Conservation (phyloP, 140 eudicot species). For the Artemisia princeps region DNA sequence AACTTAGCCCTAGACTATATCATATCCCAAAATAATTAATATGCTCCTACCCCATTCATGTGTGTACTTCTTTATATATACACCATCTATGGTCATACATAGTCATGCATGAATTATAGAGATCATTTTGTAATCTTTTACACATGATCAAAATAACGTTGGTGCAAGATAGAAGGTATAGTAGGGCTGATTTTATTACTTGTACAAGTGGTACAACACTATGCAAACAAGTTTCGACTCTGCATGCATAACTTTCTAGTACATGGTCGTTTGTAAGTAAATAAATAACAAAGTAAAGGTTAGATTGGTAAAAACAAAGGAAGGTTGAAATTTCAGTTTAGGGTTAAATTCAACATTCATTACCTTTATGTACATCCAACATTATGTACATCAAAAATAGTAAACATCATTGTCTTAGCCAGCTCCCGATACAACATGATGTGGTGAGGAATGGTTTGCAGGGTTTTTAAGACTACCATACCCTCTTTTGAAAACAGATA, state of each 20-base stretch:
- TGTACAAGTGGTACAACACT: constrained; percentile 18
- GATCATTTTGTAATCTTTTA: not conserved
- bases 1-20: too few relatives aligned
- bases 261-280: constrained; percentile 22
- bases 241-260: constrained; percentile 25
- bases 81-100: too few relatives aligned
- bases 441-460: constrained; percentile 22
- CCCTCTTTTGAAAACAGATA: constrained; percentile 22
- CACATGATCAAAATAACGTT: not conserved
- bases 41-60: too few relatives aligned
- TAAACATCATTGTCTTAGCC: constrained; percentile 28
- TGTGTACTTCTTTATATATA: too few relatives aligned
- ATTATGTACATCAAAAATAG: constrained; percentile 17
- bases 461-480: constrained; percentile 29
- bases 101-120: too few relatives aligned
- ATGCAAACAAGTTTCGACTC: constrained; percentile 19
- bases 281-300: constrained; percentile 12
- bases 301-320: constrained; percentile 18
- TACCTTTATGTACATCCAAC: constrained; percentile 23
- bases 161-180: not conserved
- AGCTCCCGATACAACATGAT: constrained; percentile 31
- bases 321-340: constrained; percentile 21
- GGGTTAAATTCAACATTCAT: constrained; percentile 22
- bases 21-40: too few relatives aligned
- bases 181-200: not conserved